phyloP scores from a whole-genome alignment of 805 yeast genomes.

The Candida michaelii region DNA sequence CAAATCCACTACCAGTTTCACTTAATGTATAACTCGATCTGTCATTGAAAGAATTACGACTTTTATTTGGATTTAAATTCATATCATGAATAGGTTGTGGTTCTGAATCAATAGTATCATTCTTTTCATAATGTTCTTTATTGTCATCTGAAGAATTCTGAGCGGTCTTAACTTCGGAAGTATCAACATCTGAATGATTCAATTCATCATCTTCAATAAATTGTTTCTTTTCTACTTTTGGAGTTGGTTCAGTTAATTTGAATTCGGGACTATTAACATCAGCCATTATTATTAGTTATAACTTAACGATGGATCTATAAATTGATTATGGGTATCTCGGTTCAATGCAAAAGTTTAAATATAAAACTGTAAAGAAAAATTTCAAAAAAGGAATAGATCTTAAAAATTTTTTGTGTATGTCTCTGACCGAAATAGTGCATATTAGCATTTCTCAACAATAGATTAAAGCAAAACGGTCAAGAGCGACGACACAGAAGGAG shows the following conservation, averaged over 20 bases:
- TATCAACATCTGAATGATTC: background rate
- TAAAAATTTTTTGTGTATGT: slow-evolving; percentile 1
- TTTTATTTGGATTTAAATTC: slow-evolving; percentile 8
- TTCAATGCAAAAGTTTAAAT: background rate
- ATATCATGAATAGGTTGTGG: slow-evolving; percentile 18
- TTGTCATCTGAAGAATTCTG: background rate
- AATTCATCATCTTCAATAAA: slow-evolving; percentile 10
- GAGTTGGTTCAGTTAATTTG: slow-evolving; percentile 16
- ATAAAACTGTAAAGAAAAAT: background rate
- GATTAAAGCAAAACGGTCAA: background rate
- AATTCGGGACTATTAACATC: slow-evolving; percentile 7
- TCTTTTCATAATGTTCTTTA: too few species aligned
- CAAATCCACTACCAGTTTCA: slow-evolving; percentile 36
- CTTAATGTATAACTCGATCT: slow-evolving; percentile 23
- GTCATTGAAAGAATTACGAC: slow-evolving; percentile 7
- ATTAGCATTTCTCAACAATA: background rate
- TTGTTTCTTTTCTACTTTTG: slow-evolving; percentile 12
- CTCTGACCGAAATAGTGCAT: slow-evolving; percentile 2
- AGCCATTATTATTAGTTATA: background rate
- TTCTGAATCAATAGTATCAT: slow-evolving; percentile 14
- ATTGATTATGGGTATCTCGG: background rate
- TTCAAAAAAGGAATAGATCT: background rate
- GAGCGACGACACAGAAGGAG: background rate
- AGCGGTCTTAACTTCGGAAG: background rate
- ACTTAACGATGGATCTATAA: background rate